Base-by-base conservation (phyloP, 148 eudicot genomes). In the Fagopyrum tataricum region DNA sequence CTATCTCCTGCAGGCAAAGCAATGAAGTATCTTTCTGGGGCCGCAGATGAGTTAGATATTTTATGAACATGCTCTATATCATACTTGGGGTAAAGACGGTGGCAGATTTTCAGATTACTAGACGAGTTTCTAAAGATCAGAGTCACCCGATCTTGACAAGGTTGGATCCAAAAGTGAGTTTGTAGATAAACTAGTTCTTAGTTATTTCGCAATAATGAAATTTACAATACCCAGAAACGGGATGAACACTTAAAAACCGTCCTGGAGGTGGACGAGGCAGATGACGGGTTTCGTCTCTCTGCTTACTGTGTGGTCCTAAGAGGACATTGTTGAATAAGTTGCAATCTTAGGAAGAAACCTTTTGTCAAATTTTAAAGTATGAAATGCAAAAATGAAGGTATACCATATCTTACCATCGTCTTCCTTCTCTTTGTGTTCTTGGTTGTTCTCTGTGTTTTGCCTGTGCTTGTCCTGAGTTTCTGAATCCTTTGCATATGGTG, bases 241-340 rank as follows among this genome's bases (percentile, higher is more conserved):
- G 39, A 6, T 9, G 40, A 59, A 59, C 66, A 24, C 66, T 39
- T 59, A 59, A 31, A 31, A 59, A 64, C 44, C 69, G 69, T 64
- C 69, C 44, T 39, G 69, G 44, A 64, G 44, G 43, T 62, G n/a
- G 67, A 62, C 67, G 42, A 62, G 42, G 67, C 67, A 26, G 67
- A 62, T 12, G n/a, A 62, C n/a, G n/a, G 41, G 40, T 61, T 61
- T 61, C 67, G 7, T 61, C 67, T 13, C 42, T 62, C 67, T 62
- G 67, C 69, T 64, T 64, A 15, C 39, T 64, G 69, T 64, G 69
- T 39, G 69, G 69, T 64, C 69, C 69, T 64, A 39, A 64, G 69
- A 64, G 68, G 69, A 64, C 69, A 37, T 64, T 64, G 69, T 64
- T 64, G 69, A 64, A 64, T 64, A 64, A 64, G 39, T 0, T 4